These are phyloP conservation scores for Triticum dicoccoides DNA, from an alignment of 176 grass and related monocot species.

Conservation along the genomic window DNA sequence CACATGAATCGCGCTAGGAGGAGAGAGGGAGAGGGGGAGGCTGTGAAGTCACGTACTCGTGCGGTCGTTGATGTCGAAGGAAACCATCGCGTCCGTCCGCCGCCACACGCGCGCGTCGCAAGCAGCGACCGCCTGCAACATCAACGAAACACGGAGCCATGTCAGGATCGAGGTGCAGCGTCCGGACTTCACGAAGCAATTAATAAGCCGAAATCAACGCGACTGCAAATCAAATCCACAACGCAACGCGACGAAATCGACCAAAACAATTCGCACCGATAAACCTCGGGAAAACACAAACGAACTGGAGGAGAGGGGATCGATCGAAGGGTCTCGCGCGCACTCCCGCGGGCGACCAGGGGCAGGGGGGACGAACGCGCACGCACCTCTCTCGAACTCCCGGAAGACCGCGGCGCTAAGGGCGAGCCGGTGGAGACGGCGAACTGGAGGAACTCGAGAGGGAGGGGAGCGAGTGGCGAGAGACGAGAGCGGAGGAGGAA, in stretches of 20 bases:
- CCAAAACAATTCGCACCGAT: not conserved
- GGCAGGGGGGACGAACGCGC: not conserved
- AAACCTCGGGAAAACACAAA: not conserved
- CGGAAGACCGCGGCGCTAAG: not conserved
- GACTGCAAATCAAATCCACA: not conserved
- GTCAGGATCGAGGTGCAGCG: not conserved
- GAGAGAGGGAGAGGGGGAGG: not conserved
- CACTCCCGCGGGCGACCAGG: no score
- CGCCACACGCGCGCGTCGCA: not conserved
- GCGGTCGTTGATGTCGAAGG: conserved; percentile 78
- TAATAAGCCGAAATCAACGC: no score
- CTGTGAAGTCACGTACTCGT: conserved; percentile 52
- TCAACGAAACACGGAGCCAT: not conserved
- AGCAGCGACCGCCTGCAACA: conserved; percentile 24
- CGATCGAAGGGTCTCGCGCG: not conserved
- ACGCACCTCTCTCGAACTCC: conserved; percentile 8
- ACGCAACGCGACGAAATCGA: not conserved
- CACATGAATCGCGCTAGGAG: conserved; percentile 4
- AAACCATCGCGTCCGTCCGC: conserved; percentile 46
- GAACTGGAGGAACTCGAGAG: not conserved
- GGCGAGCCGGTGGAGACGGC: not conserved
- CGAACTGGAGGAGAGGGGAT: not conserved
- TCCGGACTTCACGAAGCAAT: not conserved
- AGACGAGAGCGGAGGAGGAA: not conserved
- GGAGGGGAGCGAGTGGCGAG: conserved; percentile 9